Conservation (phyloP, 805 yeast species). For the Ascoidea rubescens region DNA sequence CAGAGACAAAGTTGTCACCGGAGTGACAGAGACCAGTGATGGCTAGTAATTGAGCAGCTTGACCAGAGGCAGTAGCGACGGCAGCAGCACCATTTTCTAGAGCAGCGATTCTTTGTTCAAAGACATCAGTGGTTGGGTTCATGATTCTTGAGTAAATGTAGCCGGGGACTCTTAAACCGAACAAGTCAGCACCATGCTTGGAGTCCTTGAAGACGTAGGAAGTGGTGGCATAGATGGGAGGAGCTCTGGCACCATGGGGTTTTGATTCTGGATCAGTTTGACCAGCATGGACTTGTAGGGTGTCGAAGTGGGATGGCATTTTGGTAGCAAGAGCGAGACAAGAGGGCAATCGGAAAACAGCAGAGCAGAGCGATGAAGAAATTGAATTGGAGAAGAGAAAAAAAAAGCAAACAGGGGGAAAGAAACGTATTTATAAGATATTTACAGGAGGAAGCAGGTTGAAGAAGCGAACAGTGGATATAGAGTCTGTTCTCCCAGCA, state of each 20-base stretch:
- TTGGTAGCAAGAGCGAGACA: not conserved
- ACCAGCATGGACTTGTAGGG: slow-evolving; percentile 92
- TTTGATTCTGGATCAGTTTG: slow-evolving; percentile 52
- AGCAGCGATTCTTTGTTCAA: slow-evolving; percentile 86
- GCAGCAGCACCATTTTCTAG: slow-evolving; percentile 90
- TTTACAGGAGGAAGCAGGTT: no score
- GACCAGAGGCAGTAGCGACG: slow-evolving; percentile 86
- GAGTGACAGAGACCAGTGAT: slow-evolving; percentile 69
- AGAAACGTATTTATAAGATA: no score
- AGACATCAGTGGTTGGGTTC: slow-evolving; percentile 88
- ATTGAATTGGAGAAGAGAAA: no score
- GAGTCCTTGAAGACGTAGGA: slow-evolving; percentile 83
- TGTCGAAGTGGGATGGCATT: slow-evolving; percentile 66
- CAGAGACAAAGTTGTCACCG: slow-evolving; percentile 84
- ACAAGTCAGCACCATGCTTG: slow-evolving; percentile 83
- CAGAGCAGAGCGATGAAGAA: no score
- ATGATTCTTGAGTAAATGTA: slow-evolving; percentile 79
- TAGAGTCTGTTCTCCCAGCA: no score
- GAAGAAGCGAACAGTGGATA: no score
- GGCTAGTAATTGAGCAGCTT: slow-evolving; percentile 87
- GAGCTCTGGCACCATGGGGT: slow-evolving; percentile 67
- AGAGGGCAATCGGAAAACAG: no score
- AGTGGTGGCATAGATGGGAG: slow-evolving; percentile 85
- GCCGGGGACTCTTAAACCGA: slow-evolving; percentile 75
- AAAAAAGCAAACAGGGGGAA: no score